Percentiles rank a stretch among this genome's conserved stretches.
phyloP scores from a whole-genome alignment of 148 eudicot species.

The Diospyros kaki region DNA sequence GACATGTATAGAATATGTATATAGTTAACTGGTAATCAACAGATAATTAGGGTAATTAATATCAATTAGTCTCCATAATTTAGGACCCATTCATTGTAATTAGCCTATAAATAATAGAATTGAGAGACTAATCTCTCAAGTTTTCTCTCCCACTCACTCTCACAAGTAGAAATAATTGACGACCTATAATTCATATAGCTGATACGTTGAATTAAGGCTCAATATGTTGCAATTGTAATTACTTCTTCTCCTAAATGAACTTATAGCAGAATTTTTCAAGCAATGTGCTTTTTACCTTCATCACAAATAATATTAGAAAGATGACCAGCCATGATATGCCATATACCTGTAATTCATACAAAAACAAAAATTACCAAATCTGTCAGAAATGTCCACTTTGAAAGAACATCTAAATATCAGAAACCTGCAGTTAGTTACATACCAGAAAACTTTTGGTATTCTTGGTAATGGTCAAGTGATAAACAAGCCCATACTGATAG shows the following conservation, averaged over 20 bases:
- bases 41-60: no score
- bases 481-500: conserved; percentile 96
- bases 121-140: no score
- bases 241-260: neutral
- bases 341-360: conserved; percentile 65
- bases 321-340: conserved; percentile 96
- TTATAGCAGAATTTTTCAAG: neutral
- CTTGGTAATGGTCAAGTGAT: conserved; percentile 71
- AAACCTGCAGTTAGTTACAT: conserved; percentile 14
- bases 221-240: no score
- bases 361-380: neutral
- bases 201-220: no score
- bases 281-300: conserved; percentile 62
- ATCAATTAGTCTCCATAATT: no score
- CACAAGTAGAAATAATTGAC: no score
- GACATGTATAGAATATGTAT: no score
- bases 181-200: no score
- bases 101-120: no score
- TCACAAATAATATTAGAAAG: conserved; percentile 58
- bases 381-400: neutral
- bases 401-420: neutral
- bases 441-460: conserved; percentile 62
- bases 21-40: no score
- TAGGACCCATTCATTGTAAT: no score
- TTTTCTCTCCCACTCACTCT: no score